Evolutionary conservation across 1,139 yeast species (phyloP).

Genomic region (Yamadazyma aaseri): DNA sequence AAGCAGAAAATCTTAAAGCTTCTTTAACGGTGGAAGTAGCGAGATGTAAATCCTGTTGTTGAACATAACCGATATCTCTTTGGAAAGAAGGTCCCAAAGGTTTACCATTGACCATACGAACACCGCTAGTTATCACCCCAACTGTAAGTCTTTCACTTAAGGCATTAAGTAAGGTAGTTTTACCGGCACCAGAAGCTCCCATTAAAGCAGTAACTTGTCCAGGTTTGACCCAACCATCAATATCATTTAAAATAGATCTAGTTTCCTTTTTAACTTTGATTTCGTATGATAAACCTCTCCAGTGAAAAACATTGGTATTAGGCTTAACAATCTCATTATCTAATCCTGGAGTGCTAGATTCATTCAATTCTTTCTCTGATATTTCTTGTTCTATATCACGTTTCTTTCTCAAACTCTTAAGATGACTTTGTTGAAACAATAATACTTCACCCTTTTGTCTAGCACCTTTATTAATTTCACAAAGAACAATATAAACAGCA

Average conservation of each 20-base stretch:
- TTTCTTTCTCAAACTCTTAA: conserved; percentile 18
- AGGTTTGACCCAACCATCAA: conserved; percentile 85
- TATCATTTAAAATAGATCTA: conserved; percentile 61
- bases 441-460: conserved; percentile 83
- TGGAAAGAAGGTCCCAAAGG: conserved; percentile 72
- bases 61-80: conserved; percentile 80
- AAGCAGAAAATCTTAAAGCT: conserved; percentile 71
- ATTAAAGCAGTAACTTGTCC: conserved; percentile 47
- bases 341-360: conserved; percentile 1
- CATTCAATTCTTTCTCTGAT: conserved; percentile 7
- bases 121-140: conserved; percentile 71
- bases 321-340: conserved; percentile 4
- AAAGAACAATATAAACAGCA: conserved; percentile 51
- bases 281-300: conserved; percentile 77
- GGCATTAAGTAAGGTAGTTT: conserved; percentile 71
- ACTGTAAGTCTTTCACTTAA: conserved; percentile 74
- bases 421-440: conserved; percentile 49
- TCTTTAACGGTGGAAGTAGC: conserved; percentile 76
- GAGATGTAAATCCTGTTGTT: conserved; percentile 78
- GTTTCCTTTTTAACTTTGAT: conserved; percentile 64
- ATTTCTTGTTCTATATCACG: conserved; percentile 17
- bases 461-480: conserved; percentile 70
- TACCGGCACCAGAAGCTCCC: conserved; percentile 92
- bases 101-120: conserved; percentile 70
- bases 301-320: conserved; percentile 57